Conservation (phyloP, 2,329 filamentous ascomycete species). For the Fusarium albosuccineum region DNA sequence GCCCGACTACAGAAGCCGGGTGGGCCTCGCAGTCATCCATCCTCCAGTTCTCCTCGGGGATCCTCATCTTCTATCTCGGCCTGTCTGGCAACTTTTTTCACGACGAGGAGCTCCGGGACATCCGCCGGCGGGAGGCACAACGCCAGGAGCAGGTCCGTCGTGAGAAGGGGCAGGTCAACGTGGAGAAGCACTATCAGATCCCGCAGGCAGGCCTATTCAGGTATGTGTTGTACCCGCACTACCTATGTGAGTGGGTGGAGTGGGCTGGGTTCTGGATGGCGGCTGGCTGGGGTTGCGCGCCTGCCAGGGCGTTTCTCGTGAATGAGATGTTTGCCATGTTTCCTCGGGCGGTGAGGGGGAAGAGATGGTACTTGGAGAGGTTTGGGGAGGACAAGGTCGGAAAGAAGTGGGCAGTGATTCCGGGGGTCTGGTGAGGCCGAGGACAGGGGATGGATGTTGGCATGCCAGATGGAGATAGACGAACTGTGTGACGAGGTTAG, state of each 20-base stretch:
- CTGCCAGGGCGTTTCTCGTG: conserved; percentile 83
- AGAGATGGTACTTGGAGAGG: conserved; percentile 86
- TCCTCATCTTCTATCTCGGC: conserved; percentile 81
- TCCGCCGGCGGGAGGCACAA: conserved; percentile 77
- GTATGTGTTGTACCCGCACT: conserved; percentile 90
- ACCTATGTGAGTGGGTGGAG: conserved; percentile 96
- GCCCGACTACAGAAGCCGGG: conserved; percentile 69
- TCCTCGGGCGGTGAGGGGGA: conserved; percentile 84
- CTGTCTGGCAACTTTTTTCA: conserved; percentile 87
- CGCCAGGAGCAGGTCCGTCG: conserved; percentile 60
- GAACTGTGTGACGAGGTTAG: conserved; percentile 10
- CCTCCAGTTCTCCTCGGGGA: conserved; percentile 70
- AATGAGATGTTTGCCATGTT: conserved; percentile 94
- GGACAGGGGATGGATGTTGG: conserved; percentile 5
- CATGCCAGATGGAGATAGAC: conserved; percentile 19
- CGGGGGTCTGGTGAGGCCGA: conserved; percentile 59
- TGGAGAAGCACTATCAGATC: conserved; percentile 86
- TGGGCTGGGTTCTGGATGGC: conserved; percentile 91
- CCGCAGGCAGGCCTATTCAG: conserved; percentile 86
- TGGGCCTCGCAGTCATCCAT: conserved; percentile 59
- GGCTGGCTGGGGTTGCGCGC: conserved; percentile 74
- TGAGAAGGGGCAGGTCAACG: conserved; percentile 49
- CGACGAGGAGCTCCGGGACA: conserved; percentile 90
- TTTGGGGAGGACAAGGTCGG: conserved; percentile 89
- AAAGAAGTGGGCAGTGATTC: conserved; percentile 78